Conservation (phyloP, 2,329 filamentous ascomycete genomes). For the Simplicillium sp. region DNA sequence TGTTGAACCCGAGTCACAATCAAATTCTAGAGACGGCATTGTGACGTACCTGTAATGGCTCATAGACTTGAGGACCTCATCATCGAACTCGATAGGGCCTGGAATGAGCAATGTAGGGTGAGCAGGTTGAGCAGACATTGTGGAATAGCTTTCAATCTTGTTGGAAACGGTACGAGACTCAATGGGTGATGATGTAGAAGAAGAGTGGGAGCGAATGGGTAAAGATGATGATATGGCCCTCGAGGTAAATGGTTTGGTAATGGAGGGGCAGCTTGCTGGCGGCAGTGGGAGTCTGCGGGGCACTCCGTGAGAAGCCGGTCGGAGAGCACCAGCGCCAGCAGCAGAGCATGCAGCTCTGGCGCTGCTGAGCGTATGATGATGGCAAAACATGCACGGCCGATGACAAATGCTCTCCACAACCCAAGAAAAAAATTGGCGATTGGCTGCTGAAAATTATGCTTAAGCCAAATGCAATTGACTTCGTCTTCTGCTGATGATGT, state of each 20-base stretch:
- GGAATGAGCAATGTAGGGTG: conserved; percentile 82
- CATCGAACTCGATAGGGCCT: conserved; percentile 95
- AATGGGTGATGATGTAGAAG: conserved; percentile 9
- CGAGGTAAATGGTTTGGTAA: conserved; percentile 1
- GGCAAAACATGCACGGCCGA: too few relatives aligned
- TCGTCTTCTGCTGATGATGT: too few relatives aligned
- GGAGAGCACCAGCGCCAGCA: conserved; percentile 4
- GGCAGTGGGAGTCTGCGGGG: conserved; percentile 3
- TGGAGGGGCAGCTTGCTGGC: conserved; percentile 5
- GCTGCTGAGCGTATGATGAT: too few relatives aligned
- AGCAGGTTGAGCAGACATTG: conserved; percentile 52
- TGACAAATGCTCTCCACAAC: too few relatives aligned
- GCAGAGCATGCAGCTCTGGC: not conserved
- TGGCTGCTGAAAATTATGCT: too few relatives aligned
- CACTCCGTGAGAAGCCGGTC: conserved; percentile 4
- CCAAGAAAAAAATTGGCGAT: too few relatives aligned
- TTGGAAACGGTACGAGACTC: conserved; percentile 6
- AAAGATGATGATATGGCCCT: conserved; percentile 3
- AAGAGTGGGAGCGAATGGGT: conserved; percentile 5
- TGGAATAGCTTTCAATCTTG: conserved; percentile 17
- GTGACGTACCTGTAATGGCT: conserved; percentile 71
- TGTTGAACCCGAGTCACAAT: not conserved
- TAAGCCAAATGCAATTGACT: too few relatives aligned
- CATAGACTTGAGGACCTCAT: conserved; percentile 93
- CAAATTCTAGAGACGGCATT: too few relatives aligned